Percentiles rank a stretch among this genome's conserved stretches.
These are phyloP conservation scores for Cornus suecica DNA, from an alignment of 148 eudicot species.

Conservation along the genomic window DNA sequence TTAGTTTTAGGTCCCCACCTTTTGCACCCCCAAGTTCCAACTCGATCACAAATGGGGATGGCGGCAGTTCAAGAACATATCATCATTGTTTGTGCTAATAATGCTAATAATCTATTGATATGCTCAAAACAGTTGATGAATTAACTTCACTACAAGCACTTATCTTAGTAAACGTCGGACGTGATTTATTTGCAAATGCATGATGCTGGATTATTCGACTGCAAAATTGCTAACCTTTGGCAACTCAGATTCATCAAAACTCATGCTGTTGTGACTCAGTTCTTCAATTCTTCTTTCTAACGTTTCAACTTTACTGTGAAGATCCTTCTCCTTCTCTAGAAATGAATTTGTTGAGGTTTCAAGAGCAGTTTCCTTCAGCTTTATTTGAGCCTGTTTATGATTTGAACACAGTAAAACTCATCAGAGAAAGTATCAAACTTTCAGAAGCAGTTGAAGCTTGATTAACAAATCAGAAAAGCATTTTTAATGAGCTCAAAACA, in stretches of 20 bases:
- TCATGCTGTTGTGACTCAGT: conserved; percentile 28
- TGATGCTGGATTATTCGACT: neutral
- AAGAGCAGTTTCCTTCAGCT: conserved; percentile 65
- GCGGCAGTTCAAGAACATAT: neutral
- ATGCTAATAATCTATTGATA: neutral
- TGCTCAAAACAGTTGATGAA: neutral
- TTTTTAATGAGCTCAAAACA: neutral
- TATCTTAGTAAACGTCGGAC: neutral
- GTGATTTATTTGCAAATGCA: neutral
- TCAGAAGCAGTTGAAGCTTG: neutral
- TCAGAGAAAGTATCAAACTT: neutral
- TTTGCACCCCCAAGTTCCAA: neutral
- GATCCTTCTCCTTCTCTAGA: conserved; percentile 67
- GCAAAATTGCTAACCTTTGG: conserved; percentile 31
- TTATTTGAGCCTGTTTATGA: conserved; percentile 55
- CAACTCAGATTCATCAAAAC: conserved; percentile 11
- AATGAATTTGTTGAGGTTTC: conserved; percentile 66
- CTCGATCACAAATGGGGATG: neutral
- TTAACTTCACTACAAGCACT: neutral
- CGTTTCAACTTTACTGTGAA: conserved; percentile 56
- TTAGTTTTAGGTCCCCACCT: neutral
- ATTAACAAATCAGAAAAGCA: neutral
- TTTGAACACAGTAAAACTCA: neutral
- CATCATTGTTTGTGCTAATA: neutral
- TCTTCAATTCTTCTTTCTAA: conserved; percentile 53